Evolutionary conservation across 805 yeast species (phyloP), one percentile per base, ranked within the genome.

Genomic region (Metschnikowia noctiluminum): DNA sequence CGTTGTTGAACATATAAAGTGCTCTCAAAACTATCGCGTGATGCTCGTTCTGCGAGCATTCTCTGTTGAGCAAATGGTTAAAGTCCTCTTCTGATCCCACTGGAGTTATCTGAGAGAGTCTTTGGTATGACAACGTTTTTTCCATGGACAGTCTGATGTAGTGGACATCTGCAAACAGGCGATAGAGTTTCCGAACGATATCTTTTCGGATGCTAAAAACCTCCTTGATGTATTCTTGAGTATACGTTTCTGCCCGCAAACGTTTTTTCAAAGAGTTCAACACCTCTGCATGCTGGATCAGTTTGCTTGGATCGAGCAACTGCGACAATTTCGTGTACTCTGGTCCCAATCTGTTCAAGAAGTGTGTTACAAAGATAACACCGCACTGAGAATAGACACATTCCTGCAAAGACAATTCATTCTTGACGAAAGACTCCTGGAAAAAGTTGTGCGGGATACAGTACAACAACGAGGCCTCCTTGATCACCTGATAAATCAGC

Each of bases 361-460:
- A 94, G 70, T 94, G 98, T 34, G 96, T 85, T 43, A 89, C 96
- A 64, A 94, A 92, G 52, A 89, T 87, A 40, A 87, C 85, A 60
- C 92, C 96, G 67, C 90, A 86, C 67, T 92, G 98, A 40, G 97
- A 95, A 65, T 94, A 94, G 49, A 90, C 85, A 40, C 91, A 82
- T 71, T 94, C 99, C 71, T 92, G 98, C 58, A 95, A 82, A 1
- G 97, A 90, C 68, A 92, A 78, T 56, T 82, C 83, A 46, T 92
- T 86, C 43, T 74, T 66, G 53, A 85, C 82, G 63, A 91, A 91
- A 49, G 83, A 76, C 45, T 78, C 77, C 58, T 83, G 84, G 76
- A 91, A 92, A 58, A 81, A 76, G 62, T 89, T 88, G 67, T 87
- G 84, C 43, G 99, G 99, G 57, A 92, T 81, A 59, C 96, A 87